Evolutionary conservation across 2,329 filamentous ascomycete species (phyloP), one percentile per base, ranked within the genome.

Genomic region (Cercospora nicotianae): DNA sequence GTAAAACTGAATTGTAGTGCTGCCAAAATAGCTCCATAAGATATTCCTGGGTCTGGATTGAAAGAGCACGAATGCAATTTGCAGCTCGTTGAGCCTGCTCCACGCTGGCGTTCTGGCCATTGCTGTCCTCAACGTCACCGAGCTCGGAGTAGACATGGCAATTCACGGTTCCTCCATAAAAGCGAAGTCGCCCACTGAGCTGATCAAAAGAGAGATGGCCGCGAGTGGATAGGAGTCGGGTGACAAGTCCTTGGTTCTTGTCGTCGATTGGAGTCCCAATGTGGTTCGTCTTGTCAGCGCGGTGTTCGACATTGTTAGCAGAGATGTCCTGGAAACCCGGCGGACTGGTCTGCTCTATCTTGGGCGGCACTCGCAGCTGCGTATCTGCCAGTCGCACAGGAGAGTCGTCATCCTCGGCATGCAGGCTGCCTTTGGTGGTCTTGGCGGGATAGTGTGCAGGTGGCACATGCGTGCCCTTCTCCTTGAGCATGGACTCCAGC

Each of bases 181-280:
- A 75, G 13, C 73, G 58, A 20, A 74, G 63, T 20, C 71, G 69
- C 1, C 73, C 72, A 26, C 64, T 68, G 16, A 74, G 68, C 57
- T 75, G 73, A 57, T 74, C 73, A 45, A 73, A 75, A 6, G 72
- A 74, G 3, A 75, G 68, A 69, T 75, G 73, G 12, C 73, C 73
- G 31, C 70, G 67, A 30, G 72, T 74, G 9, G 72, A 74, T 6
- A 75, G 63, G 6, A 75, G 65, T 16, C 72, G 65, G 26, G 59
- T 72, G 42, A 75, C 70, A 3, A 75, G 64, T 5, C 72, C 72
- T 36, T 72, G 66, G 23, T 72, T 72, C 65, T 74, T 72, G 51
- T 72, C 68, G 57, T 73, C 70, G 12, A 72, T 67, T 7, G 70
- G 69, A 13, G 72, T 71, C 18, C 72, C 71, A 16, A 65, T 39